Conservation (phyloP, 2,329 filamentous ascomycete genomes). For the Cylindrodendrum hubeiense region DNA sequence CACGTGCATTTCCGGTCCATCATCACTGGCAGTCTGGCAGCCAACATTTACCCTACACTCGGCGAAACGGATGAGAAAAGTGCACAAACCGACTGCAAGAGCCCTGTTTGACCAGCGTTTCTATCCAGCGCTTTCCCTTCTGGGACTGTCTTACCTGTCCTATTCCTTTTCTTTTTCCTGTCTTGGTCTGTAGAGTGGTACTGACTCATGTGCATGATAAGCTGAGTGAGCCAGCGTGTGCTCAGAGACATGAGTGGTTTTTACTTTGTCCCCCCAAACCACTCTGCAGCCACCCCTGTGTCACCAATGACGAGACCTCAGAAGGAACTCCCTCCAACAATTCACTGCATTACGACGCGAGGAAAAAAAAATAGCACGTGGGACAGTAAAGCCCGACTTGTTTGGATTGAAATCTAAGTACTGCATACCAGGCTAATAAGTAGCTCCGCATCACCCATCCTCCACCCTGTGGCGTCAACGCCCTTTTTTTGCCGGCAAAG, state of each 20-base stretch:
- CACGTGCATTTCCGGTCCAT: conserved; percentile 38
- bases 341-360: background rate
- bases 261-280: background rate
- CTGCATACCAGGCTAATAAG: background rate
- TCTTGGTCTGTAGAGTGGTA: background rate
- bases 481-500: conserved; percentile 21
- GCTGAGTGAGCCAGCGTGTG: conserved; percentile 1
- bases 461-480: conserved; percentile 19
- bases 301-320: background rate
- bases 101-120: background rate
- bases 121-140: no score
- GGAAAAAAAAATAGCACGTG: background rate
- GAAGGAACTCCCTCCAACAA: background rate
- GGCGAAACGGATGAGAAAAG: background rate
- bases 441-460: conserved; percentile 13
- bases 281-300: background rate
- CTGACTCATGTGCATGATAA: background rate
- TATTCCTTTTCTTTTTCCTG: no score
- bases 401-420: conserved; percentile 15
- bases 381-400: background rate
- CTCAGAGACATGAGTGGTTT: background rate
- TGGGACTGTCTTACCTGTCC: no score
- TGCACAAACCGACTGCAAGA: background rate
- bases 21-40: conserved; percentile 33
- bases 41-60: conserved; percentile 6